Base-by-base conservation (phyloP, 1,284 basidiomycete genomes). In the Agroathelia rolfsii region DNA sequence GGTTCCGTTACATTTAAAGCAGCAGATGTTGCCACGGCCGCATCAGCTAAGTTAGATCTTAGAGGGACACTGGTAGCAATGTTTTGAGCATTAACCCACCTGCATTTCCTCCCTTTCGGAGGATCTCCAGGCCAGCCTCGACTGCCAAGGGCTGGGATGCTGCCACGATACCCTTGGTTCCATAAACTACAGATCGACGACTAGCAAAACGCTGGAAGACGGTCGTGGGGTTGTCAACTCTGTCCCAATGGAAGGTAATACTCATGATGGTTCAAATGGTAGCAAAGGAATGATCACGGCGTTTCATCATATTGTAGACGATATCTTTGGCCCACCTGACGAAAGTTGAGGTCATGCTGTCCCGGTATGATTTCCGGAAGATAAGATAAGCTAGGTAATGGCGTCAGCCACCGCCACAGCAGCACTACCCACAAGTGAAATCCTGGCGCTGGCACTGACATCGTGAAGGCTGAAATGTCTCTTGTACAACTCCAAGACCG, bases 141-240 rank as follows among this genome's bases (percentile, higher is more conserved):
- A 80, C 76, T 1, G 92, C 93, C 14, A 95, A 64, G 23, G 93
- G 89, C 52, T 96, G 90, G 12, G 86, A 85, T n/a, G 79, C 82
- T 5, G 88, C 72, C 2, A 95, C 84, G 19, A 93, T 61, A 6
- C 90, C 92, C 52, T 92, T 93, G 3, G 81, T 82, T 15, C 83
- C 81, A 56, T 84, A 85, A 8, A 87, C 80, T 22, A 82, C 75
- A 8, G 80, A 83, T 43, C 80, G 60, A 5, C 81, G 72, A 44
- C 79, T 81, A 2, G 75, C 49, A 52, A 83, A 87, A 24, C 63
- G 66, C 41, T 73, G 64, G 29, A 80, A 61, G 25, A 66, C 55
- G 21, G 66, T 57, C 12, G 76, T 67, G 24, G 79, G 79, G 23
- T 63, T 62, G 45, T 76, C 64, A 21, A 85, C 63, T 46, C 74